A percentile compares a stretch with the other conserved stretches of the same genome.
Conservation (phyloP, 2,329 filamentous ascomycete species). For the Didymella keratinophila region DNA sequence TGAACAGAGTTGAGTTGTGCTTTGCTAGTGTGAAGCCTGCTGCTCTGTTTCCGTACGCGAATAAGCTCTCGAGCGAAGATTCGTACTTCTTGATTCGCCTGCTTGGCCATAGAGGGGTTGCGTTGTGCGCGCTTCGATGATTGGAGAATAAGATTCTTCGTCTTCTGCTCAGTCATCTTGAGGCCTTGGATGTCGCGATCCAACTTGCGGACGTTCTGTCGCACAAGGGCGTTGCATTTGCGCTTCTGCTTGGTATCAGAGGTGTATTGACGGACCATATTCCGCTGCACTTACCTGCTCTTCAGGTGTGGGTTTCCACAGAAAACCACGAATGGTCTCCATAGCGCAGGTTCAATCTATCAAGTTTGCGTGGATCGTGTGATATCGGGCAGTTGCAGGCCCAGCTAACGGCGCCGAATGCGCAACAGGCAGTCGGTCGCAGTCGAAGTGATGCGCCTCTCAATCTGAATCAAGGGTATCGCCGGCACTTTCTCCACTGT, state of each 20-base stretch:
- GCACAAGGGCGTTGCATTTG: conserved; percentile 92
- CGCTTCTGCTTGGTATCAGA: conserved; percentile 69
- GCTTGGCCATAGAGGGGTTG: conserved; percentile 78
- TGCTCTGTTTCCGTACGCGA: conserved; percentile 76
- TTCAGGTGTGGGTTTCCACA: conserved; percentile 91
- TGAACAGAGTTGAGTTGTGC: conserved; percentile 91
- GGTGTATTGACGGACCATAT: background rate
- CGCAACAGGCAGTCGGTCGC: conserved; percentile 5
- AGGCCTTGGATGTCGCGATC: conserved; percentile 88
- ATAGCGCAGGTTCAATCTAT: conserved; percentile 59
- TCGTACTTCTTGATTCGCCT: conserved; percentile 83
- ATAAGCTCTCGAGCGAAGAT: conserved; percentile 89
- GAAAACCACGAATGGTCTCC: conserved; percentile 86
- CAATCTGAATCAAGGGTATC: background rate
- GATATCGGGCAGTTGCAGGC: background rate
- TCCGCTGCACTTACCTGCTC: conserved; percentile 71
- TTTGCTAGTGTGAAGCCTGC: conserved; percentile 82
- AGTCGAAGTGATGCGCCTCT: background rate
- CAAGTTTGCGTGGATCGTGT: background rate
- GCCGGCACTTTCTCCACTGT: background rate
- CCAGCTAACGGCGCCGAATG: conserved; percentile 9
- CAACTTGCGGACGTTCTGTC: conserved; percentile 88
- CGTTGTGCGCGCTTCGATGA: conserved; percentile 82
- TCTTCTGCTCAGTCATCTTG: conserved; percentile 74
- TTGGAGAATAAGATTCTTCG: conserved; percentile 82